Conservation (phyloP, 2,329 filamentous ascomycete genomes). For the Leptographium lundbergii region DNA sequence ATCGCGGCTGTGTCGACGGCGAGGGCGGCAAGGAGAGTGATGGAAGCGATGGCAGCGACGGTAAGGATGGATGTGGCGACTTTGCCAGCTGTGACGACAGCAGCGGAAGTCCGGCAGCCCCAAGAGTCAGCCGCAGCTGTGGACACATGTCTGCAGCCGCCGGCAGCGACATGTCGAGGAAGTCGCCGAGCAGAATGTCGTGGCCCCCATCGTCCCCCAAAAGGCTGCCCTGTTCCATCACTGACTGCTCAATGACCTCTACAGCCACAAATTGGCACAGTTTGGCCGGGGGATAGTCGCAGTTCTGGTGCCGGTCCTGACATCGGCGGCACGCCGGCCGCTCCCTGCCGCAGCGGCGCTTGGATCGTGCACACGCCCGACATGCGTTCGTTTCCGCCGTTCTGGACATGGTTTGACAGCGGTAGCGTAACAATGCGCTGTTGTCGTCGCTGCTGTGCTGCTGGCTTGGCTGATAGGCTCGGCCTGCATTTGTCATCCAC, state of each 20-base stretch:
- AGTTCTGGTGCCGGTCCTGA: conserved; percentile 8
- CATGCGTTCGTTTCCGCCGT: conserved; percentile 11
- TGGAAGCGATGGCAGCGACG: background rate
- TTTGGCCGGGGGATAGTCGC: conserved; percentile 14
- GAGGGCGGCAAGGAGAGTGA: too few relatives aligned
- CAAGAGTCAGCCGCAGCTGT: background rate
- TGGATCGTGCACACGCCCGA: conserved; percentile 12
- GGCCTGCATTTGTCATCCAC: too few relatives aligned
- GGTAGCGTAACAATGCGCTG: too few relatives aligned
- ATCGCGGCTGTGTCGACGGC: background rate
- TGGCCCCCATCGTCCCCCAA: background rate
- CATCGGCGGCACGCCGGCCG: conserved; percentile 15
- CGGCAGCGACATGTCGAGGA: background rate
- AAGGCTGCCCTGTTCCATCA: background rate
- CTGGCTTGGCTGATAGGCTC: too few relatives aligned
- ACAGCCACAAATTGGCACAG: background rate
- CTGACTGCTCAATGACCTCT: background rate
- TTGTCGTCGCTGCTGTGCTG: too few relatives aligned
- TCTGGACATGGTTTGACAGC: background rate
- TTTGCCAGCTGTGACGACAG: background rate
- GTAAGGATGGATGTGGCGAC: background rate
- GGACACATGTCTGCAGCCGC: background rate
- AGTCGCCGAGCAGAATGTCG: background rate
- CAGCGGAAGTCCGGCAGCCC: background rate
- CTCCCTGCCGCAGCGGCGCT: conserved; percentile 14